Conservation (phyloP, 176 grass and related monocot genomes). For the Elaeis guineensis region DNA sequence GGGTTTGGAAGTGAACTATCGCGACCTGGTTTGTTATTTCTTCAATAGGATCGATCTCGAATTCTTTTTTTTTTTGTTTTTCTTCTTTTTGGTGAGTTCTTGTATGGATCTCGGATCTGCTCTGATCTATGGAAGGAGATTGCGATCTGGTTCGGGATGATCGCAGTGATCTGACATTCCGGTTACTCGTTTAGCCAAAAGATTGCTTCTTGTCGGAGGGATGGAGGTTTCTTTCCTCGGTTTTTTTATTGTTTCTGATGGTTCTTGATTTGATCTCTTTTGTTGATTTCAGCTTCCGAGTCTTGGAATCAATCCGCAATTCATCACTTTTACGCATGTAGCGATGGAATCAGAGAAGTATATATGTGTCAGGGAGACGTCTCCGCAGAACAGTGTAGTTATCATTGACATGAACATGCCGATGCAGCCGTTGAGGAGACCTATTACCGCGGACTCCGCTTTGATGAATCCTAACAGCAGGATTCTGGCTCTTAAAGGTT, state of each 20-base stretch:
- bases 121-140: too few relatives aligned
- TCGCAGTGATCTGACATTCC: too few relatives aligned
- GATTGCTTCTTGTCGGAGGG: neutral
- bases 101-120: too few relatives aligned
- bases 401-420: slow-evolving; percentile 98
- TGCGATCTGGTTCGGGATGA: too few relatives aligned
- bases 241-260: too few relatives aligned
- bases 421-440: slow-evolving; percentile 76
- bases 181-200: too few relatives aligned
- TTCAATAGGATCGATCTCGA: too few relatives aligned
- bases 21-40: too few relatives aligned
- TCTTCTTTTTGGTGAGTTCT: too few relatives aligned
- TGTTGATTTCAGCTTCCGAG: slow-evolving; percentile 60
- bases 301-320: slow-evolving; percentile 88
- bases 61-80: too few relatives aligned
- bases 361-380: slow-evolving; percentile 94
- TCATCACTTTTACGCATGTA: slow-evolving; percentile 97
- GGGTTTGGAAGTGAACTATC: neutral
- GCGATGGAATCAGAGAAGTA: slow-evolving; percentile 99
- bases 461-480: slow-evolving; percentile 95
- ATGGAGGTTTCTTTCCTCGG: too few relatives aligned
- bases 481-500: slow-evolving; percentile 97
- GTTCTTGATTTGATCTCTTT: neutral
- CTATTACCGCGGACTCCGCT: slow-evolving; percentile 94
- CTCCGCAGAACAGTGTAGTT: slow-evolving; percentile 95